phyloP scores from a whole-genome alignment of 495 filamentous ascomycete species.

The Cercophora samala region DNA sequence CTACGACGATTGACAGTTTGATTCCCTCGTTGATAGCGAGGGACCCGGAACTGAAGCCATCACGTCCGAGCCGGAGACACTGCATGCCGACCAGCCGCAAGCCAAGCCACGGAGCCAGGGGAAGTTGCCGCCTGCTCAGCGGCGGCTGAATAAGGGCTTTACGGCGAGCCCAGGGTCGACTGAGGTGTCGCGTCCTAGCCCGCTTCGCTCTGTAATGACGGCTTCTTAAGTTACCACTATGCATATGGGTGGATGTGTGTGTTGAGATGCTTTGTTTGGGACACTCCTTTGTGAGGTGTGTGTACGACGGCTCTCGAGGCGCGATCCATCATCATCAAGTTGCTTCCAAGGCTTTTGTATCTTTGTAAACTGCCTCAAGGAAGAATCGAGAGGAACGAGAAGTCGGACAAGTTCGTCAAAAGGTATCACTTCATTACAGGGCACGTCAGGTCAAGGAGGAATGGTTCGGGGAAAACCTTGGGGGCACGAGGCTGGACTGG shows the following conservation, averaged over 20 bases:
- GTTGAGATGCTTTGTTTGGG: neutral
- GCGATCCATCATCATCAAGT: neutral
- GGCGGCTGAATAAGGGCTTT: conserved; percentile 42
- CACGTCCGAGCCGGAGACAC: conserved; percentile 52
- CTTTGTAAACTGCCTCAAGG: conserved; percentile 16
- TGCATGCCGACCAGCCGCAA: conserved; percentile 32
- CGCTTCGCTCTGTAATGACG: conserved; percentile 59
- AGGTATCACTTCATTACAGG: conserved; percentile 27
- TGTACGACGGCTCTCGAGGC: conserved; percentile 21
- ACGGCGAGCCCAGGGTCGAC: conserved; percentile 37
- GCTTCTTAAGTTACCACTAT: conserved; percentile 48
- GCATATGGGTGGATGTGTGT: conserved; percentile 15
- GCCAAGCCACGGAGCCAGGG: conserved; percentile 37
- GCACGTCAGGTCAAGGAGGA: conserved; percentile 22
- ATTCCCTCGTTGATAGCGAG: conserved; percentile 88
- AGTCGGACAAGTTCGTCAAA: conserved; percentile 22
- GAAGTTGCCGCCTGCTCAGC: conserved; percentile 37
- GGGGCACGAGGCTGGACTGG: conserved; percentile 15
- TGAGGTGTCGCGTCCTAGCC: conserved; percentile 52
- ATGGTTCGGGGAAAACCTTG: conserved; percentile 15
- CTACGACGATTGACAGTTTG: conserved; percentile 98
- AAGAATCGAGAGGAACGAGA: conserved; percentile 22
- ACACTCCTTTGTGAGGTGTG: conserved; percentile 1
- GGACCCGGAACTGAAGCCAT: conserved; percentile 68
- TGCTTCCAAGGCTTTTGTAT: conserved; percentile 3